Conservation (phyloP, 257 asterid species). For the Solanum bulbocastanum region DNA sequence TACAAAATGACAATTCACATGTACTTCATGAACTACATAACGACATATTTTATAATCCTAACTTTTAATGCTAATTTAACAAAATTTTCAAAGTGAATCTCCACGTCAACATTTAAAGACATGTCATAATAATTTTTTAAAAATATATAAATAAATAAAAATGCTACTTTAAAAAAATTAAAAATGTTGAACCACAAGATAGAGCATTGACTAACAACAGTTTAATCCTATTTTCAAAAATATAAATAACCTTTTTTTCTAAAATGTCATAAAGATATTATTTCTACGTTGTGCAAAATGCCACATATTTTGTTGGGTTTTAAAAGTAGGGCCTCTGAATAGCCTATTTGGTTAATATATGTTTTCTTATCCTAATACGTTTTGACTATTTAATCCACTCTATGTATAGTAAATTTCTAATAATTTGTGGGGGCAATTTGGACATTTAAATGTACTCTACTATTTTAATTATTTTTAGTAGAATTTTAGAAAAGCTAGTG, state of each 20-base stretch:
- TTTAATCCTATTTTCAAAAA: not conserved
- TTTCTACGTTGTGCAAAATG: not conserved
- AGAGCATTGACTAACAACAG: not conserved
- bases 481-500: not conserved
- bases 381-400: not conserved
- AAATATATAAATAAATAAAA: no score
- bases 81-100: not conserved
- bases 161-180: not conserved
- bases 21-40: not conserved
- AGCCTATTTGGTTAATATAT: no score
- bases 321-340: not conserved
- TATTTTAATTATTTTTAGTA: not conserved
- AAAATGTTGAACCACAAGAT: not conserved
- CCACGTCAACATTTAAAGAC: not conserved
- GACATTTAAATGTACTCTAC: not conserved
- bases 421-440: not conserved
- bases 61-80: not conserved
- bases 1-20: not conserved
- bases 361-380: not conserved
- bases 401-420: not conserved
- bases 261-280: not conserved
- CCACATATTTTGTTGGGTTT: not conserved
- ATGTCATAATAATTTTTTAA: not conserved
- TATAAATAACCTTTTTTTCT: no score
- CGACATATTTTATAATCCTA: not conserved